A percentile compares a stretch with the other conserved stretches of the same genome.
Evolutionary conservation across 2,329 filamentous ascomycete species (phyloP).

Genomic region (Fusarium abutilonis): DNA sequence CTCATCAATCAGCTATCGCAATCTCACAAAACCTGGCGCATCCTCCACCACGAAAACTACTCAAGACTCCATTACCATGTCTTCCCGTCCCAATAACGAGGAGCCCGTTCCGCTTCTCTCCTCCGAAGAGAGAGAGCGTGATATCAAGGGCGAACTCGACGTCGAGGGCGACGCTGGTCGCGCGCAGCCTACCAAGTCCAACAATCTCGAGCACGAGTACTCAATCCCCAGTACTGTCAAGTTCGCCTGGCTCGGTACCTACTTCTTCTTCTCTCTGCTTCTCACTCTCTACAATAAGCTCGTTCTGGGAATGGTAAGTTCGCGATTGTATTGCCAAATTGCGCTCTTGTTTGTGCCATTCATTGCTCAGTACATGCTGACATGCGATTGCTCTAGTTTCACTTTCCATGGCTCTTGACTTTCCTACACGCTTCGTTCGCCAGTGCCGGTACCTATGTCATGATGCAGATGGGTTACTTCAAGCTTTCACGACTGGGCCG

Average conservation of each 20-base stretch:
- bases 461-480: constrained; percentile 63
- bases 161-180: constrained; percentile 48
- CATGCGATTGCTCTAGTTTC: constrained; percentile 55
- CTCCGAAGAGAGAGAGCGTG: constrained; percentile 47
- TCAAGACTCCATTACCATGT: constrained; percentile 42
- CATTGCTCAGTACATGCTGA: constrained; percentile 21
- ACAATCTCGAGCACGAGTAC: constrained; percentile 58
- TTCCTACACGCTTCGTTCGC: constrained; percentile 67
- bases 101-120: constrained; percentile 48
- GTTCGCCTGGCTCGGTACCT: constrained; percentile 61
- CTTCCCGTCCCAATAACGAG: constrained; percentile 47
- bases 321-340: not conserved
- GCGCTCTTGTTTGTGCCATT: not conserved
- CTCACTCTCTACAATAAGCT: constrained; percentile 70
- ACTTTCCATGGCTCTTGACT: constrained; percentile 70
- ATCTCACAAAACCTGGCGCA: constrained; percentile 28
- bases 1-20: constrained; percentile 9
- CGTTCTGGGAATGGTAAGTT: constrained; percentile 61
- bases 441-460: constrained; percentile 63
- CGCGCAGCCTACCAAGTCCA: constrained; percentile 44
- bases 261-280: constrained; percentile 60
- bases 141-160: constrained; percentile 47
- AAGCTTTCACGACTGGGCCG: constrained; percentile 61
- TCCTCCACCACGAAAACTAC: constrained; percentile 1
- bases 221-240: constrained; percentile 57